Evolutionary conservation across 495 filamentous ascomycete species (phyloP), one percentile per base, ranked within the genome.

Genomic region (Jackrogersella multiformis): DNA sequence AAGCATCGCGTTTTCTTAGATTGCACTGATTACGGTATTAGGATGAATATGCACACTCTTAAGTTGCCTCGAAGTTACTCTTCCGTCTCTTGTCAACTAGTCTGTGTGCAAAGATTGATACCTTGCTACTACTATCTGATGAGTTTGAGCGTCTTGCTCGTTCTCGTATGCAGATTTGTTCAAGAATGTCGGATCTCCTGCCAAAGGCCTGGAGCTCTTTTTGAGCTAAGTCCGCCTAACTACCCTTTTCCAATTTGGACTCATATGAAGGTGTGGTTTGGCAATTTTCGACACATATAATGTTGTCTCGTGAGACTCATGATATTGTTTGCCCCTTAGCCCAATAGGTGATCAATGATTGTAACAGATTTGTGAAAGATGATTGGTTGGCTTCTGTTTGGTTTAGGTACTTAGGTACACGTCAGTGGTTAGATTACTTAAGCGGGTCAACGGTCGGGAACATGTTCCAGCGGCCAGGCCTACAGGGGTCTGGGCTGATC

Each of bases 91-190:
- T 93, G 91, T 84, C 88, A 86, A 93, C 94, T 85, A 93, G 93
- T 96, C 93, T 90, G 84, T 88, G 88, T 95, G 93, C 93, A 91
- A 82, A 97, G 83, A 97, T 82, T 65, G 77, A 91, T 77, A 68
- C 61, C 79, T 73, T 70, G 69, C 44, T 66, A 65, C 44, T 66
- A 65, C 65, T 54, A 60, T 64, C 77, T 74, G 68, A 73, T 36
- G 74, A 68, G 76, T 64, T 41, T 46, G 60, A 75, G 66, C 80
- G 80, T 83, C 78, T 82, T 83, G 80, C 54, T 65, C 42, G 36
- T 61, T 54, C 68, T 64, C 62, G 36, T 35, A 69, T 60, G 35
- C 65, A 69, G 73, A 58, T 10, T 49, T 16, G 68, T 56, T 67
- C 68, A 56, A 60, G 68, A 64, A 67, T 15, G 68, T 75, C 73